phyloP scores from a whole-genome alignment of 257 asterid genomes.

The Ligustrum vulgare region DNA sequence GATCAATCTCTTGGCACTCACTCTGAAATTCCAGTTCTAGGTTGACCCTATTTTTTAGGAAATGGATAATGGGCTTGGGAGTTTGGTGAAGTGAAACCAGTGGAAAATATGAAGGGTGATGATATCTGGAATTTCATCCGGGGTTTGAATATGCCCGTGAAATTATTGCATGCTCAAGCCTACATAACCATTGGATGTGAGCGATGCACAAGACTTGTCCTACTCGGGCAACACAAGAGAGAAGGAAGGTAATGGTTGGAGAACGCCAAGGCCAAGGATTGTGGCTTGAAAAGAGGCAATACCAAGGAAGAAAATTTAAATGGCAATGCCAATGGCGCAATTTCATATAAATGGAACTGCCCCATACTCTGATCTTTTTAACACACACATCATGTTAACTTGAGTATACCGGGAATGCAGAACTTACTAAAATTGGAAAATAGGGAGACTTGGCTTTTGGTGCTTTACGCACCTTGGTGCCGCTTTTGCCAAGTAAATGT shows the following conservation, averaged over 20 bases:
- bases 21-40: conserved; percentile 74
- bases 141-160: conserved; percentile 74
- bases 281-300: conserved; percentile 87
- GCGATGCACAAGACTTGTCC: conserved; percentile 81
- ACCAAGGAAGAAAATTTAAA: conserved; percentile 56
- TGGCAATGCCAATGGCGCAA: conserved; percentile 37
- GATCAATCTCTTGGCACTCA: conserved; percentile 97
- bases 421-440: conserved; percentile 61
- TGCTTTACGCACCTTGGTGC: conserved; percentile 93
- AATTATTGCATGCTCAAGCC: conserved; percentile 68
- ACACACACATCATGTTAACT: conserved; percentile 34
- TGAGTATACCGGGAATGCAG: conserved; percentile 76
- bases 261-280: conserved; percentile 89
- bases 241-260: conserved; percentile 99
- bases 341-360: conserved; percentile 39
- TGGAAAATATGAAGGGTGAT: conserved; percentile 65
- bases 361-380: conserved; percentile 47
- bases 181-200: conserved; percentile 85
- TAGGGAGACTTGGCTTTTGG: conserved; percentile 81
- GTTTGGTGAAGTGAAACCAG: conserved; percentile 88
- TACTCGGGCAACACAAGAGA: conserved; percentile 89
- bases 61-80: conserved; percentile 69
- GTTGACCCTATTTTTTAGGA: conserved; percentile 89
- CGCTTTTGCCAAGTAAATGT: conserved; percentile 65
- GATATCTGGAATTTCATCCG: conserved; percentile 76